phyloP scores from a whole-genome alignment of 345 rosid species.

The Linum usitatissimum region DNA sequence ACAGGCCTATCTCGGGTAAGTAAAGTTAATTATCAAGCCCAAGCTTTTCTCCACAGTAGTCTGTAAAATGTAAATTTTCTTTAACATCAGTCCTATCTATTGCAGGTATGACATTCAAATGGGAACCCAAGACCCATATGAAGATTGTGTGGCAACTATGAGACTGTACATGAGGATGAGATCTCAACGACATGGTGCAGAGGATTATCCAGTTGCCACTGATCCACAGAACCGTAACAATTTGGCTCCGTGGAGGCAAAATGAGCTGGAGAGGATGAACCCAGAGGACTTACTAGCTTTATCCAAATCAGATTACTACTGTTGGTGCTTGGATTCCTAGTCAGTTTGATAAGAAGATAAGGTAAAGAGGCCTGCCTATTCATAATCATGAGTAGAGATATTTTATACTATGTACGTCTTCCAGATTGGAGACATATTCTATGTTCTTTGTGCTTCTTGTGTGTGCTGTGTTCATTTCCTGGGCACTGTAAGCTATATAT shows the following conservation, averaged over 20 bases:
- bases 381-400: neutral
- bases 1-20: conserved; percentile 80
- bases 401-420: neutral
- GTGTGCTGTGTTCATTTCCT: neutral
- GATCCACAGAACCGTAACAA: conserved; percentile 73
- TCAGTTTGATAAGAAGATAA: neutral
- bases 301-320: conserved; percentile 76
- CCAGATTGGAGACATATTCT: neutral
- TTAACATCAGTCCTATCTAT: too few species aligned
- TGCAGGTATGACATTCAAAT: conserved; percentile 64
- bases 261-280: conserved; percentile 68
- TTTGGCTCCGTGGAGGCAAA: conserved; percentile 67
- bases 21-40: neutral
- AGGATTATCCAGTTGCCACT: conserved; percentile 53
- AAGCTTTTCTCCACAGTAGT: neutral
- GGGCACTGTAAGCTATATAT: neutral
- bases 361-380: neutral
- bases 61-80: too few species aligned
- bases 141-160: conserved; percentile 84
- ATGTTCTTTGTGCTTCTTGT: neutral
- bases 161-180: conserved; percentile 87
- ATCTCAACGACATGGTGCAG: conserved; percentile 44
- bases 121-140: conserved; percentile 71
- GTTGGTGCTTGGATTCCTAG: conserved; percentile 80
- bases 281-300: conserved; percentile 58